These are phyloP conservation scores for Teratosphaeria destructans DNA, from an alignment of 2,329 filamentous ascomycete species.

Conservation along the genomic window DNA sequence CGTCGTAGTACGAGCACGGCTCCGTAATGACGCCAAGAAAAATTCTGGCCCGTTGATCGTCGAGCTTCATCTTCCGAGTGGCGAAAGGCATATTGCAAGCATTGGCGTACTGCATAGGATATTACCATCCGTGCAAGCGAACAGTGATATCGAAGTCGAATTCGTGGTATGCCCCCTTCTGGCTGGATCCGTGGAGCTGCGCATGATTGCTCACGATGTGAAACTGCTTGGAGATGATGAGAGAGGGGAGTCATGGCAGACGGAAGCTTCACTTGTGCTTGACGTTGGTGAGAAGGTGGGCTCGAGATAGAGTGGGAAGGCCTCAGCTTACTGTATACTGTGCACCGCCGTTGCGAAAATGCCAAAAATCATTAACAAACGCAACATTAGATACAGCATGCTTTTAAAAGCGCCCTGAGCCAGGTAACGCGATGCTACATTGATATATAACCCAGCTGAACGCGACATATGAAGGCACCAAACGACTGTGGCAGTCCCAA, in stretches of 20 bases:
- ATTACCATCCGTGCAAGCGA: neutral
- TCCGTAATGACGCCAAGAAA: neutral
- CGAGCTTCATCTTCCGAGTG: neutral
- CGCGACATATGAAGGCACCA: too few species aligned
- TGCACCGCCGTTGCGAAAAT: neutral
- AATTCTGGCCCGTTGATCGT: neutral
- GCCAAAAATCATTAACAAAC: too few species aligned
- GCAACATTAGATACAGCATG: too few species aligned
- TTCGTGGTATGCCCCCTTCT: slow-evolving; percentile 2
- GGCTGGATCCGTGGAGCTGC: neutral
- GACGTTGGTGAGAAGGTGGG: neutral
- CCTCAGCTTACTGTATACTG: neutral
- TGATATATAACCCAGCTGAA: too few species aligned
- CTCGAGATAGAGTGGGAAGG: neutral
- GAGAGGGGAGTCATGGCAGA: neutral
- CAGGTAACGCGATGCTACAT: too few species aligned
- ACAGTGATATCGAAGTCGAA: neutral
- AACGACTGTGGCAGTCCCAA: too few species aligned
- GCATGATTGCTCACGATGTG: neutral
- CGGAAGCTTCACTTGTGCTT: neutral
- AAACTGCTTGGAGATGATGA: neutral
- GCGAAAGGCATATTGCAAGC: neutral
- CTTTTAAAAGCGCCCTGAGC: too few species aligned
- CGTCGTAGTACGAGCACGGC: neutral
- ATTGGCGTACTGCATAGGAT: neutral